phyloP scores from a whole-genome alignment of 2,329 filamentous ascomycete genomes.

The Calonectria naviculata region DNA sequence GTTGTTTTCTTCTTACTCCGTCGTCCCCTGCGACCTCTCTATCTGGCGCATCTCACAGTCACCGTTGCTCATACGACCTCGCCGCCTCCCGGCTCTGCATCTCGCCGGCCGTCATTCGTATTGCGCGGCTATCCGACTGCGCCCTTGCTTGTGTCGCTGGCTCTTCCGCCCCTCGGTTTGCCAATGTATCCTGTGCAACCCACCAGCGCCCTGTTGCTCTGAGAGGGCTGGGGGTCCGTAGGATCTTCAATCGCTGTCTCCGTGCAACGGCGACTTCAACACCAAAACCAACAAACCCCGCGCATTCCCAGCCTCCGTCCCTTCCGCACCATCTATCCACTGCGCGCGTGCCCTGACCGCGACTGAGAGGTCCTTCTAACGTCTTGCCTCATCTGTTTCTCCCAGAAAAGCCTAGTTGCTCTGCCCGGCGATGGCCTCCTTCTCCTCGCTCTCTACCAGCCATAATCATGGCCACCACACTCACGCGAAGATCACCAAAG shows the following conservation, averaged over 20 bases:
- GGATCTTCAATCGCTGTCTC: conserved; percentile 37
- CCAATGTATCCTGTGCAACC: conserved; percentile 36
- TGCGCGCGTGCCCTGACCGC: not conserved
- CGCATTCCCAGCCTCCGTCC: conserved; percentile 10
- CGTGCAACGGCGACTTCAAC: conserved; percentile 36
- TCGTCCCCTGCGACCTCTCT: not conserved
- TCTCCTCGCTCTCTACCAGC: conserved; percentile 35
- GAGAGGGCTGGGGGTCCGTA: conserved; percentile 42
- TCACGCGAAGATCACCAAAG: conserved; percentile 53
- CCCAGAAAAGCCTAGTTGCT: conserved; percentile 11
- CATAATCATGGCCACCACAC: conserved; percentile 37
- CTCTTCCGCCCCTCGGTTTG: conserved; percentile 4
- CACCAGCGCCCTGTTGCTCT: conserved; percentile 40
- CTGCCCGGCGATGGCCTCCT: conserved; percentile 39
- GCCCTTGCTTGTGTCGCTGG: conserved; percentile 17
- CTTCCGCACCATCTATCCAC: not conserved
- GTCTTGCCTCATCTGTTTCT: not conserved
- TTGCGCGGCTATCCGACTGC: conserved; percentile 17
- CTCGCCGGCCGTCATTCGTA: conserved; percentile 11
- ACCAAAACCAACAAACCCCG: conserved; percentile 28
- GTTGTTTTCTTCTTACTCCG: not conserved
- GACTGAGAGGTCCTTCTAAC: not conserved
- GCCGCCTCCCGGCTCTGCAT: not conserved
- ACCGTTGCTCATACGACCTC: not conserved
- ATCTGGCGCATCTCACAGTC: conserved; percentile 7